A percentile compares a stretch with the other conserved stretches of the same genome.
Evolutionary conservation across 495 filamentous ascomycete genomes (phyloP).

Genomic region (Hypoxylon lienhwacheense): DNA sequence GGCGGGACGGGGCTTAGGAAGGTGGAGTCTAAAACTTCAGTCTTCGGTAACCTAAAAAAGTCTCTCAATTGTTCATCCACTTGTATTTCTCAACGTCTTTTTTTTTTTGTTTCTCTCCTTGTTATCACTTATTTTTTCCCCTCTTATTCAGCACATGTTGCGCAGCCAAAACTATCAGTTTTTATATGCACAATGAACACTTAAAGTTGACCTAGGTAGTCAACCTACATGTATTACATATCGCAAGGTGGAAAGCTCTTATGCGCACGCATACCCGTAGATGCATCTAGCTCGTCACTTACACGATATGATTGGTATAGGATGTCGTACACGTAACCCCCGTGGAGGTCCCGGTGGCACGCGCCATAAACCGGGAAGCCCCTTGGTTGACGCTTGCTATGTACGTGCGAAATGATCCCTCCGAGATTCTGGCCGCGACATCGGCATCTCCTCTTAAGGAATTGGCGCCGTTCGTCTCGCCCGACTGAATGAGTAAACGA

Average conservation of each 20-base stretch:
- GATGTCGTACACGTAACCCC: slow-evolving; percentile 23
- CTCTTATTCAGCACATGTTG: too few relatives aligned
- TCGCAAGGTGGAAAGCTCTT: too few relatives aligned
- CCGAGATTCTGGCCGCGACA: slow-evolving; percentile 28
- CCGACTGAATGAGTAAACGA: slow-evolving; percentile 3
- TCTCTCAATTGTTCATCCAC: not conserved
- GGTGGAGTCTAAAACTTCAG: not conserved
- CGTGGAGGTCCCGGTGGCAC: slow-evolving; percentile 3
- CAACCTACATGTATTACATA: not conserved
- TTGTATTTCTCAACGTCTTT: not conserved
- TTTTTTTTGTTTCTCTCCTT: not conserved
- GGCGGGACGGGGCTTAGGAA: not conserved
- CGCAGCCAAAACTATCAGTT: too few relatives aligned
- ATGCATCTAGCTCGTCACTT: not conserved
- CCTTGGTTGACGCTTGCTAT: slow-evolving; percentile 8
- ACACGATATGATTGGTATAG: slow-evolving; percentile 11
- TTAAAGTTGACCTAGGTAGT: not conserved
- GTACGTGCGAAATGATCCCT: slow-evolving; percentile 10
- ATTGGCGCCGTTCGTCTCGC: slow-evolving; percentile 1
- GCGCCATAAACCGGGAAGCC: slow-evolving; percentile 3
- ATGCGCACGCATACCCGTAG: slow-evolving; percentile 36
- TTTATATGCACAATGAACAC: too few relatives aligned
- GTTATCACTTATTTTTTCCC: too few relatives aligned
- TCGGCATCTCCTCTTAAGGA: slow-evolving; percentile 9
- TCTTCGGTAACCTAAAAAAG: not conserved